Base-by-base conservation (phyloP, 2,329 filamentous ascomycete species). In the Phaeophleospora eucalypticola region DNA sequence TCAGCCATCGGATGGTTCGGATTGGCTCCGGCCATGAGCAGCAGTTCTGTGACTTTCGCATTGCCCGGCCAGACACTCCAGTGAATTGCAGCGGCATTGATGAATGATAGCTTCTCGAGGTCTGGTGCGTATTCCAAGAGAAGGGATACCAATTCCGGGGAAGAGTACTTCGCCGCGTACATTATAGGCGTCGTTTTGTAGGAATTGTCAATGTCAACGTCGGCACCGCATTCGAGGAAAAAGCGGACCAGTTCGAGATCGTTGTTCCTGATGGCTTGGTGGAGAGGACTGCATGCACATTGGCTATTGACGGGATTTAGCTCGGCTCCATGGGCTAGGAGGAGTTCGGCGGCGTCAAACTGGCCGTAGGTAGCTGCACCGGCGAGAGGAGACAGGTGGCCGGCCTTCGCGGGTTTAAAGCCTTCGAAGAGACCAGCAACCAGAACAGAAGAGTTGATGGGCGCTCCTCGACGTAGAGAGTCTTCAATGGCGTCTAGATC, bases 151-250 rank as follows among this genome's bases (percentile, higher is more conserved):
- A 65, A 51, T 1, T 54, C 51, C 2, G 45, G 42, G 1, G 56
- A 58, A 43, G 63, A 60, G 45, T 64, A 60, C 34, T 62, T 62
- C 39, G 53, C 58, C 9, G 63, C 62, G 56, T 64, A 64, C 63
- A 65, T 65, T 18, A 63, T 46, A 1, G 62, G 58, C 1, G 62
- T 62, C 15, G 57, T 56, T 24, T 62, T 62, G 52, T 62, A 65
- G 24, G 48, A 46, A 36, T 65, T 65, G 16, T 58, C 45, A 24
- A 51, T 53, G 51, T 64, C 51, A 41, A 58, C 49, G 41, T 64
- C 49, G 2, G 60, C 60, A n/a, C 57, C 62, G 16, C 51, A 37
- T 8, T 58, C 51, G 35, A 65, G 49, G 10, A 64, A 49, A 27
- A 59, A 54, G 7, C 49, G 49, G 2, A 55, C 54, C 24, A 64